Percentiles rank a stretch among this genome's conserved stretches.
Conservation (phyloP, 2,329 filamentous ascomycete genomes). For the Cytospora piceicola region DNA sequence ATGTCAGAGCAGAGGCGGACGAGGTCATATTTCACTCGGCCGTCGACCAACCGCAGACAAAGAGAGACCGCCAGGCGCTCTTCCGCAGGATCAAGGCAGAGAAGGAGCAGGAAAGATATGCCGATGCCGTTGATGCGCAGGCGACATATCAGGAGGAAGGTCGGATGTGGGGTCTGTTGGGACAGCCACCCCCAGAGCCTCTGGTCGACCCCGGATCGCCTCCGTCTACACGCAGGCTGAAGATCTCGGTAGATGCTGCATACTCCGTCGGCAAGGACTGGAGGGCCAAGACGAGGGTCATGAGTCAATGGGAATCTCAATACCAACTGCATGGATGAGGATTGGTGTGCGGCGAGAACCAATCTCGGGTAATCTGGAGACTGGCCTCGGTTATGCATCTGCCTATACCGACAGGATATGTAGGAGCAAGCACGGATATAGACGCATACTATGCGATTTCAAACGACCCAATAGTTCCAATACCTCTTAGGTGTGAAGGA, state of each 20-base stretch:
- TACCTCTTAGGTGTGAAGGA: too few species aligned
- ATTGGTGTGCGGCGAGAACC: not conserved
- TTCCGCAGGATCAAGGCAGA: constrained; percentile 46
- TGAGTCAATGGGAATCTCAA: constrained; percentile 49
- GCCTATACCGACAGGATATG: not conserved
- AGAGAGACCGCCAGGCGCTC: constrained; percentile 41
- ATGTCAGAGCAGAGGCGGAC: constrained; percentile 41
- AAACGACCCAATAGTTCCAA: too few species aligned
- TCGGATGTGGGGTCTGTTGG: constrained; percentile 51
- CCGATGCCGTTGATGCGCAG: constrained; percentile 47
- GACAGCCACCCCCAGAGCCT: constrained; percentile 43
- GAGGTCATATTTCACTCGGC: constrained; percentile 50
- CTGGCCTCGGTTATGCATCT: not conserved
- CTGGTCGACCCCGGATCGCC: constrained; percentile 29
- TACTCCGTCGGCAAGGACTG: constrained; percentile 45
- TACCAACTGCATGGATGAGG: constrained; percentile 9
- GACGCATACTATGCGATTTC: not conserved
- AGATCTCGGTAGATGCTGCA: constrained; percentile 41
- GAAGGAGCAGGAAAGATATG: constrained; percentile 48
- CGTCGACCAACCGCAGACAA: constrained; percentile 45
- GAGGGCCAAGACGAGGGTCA: constrained; percentile 43
- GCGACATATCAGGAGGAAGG: constrained; percentile 48
- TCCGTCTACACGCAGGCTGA: constrained; percentile 29
- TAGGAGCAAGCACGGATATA: not conserved
- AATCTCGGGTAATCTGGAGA: constrained; percentile 7